Percentiles rank a stretch among this genome's conserved stretches.
Evolutionary conservation across 1,284 basidiomycete genomes (phyloP).

Genomic region (Schizophyllum amplum): DNA sequence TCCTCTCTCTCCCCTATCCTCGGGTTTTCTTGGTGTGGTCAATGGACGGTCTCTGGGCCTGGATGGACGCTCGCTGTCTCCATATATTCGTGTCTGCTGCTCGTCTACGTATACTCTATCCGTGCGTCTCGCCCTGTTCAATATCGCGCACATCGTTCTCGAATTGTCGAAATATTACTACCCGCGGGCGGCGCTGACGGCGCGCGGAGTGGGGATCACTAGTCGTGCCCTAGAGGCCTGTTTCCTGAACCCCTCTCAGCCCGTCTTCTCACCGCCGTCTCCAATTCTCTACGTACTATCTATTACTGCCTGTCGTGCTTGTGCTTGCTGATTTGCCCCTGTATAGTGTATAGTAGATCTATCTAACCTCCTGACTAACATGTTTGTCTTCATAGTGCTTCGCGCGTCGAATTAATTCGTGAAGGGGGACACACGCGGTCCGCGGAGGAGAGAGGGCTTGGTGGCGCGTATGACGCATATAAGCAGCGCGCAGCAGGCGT

Average conservation of each 20-base stretch:
- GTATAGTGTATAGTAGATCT: neutral
- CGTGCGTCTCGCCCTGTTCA: neutral
- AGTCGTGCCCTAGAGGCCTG: too few species aligned
- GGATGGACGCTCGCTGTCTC: neutral
- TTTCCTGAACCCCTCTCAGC: too few species aligned
- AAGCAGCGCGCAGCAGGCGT: too few species aligned
- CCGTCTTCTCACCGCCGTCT: too few species aligned
- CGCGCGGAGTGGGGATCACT: too few species aligned
- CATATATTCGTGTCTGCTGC: neutral
- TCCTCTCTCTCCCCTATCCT: neutral
- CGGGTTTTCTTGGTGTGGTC: neutral
- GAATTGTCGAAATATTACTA: neutral
- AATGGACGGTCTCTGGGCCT: neutral
- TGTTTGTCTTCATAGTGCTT: too few species aligned
- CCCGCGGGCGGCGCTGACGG: too few species aligned
- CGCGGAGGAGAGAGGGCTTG: too few species aligned
- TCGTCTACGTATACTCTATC: neutral
- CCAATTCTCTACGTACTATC: neutral
- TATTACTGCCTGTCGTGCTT: neutral
- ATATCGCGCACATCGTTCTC: neutral
- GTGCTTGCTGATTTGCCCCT: neutral
- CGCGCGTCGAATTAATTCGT: too few species aligned
- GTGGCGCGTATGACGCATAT: too few species aligned
- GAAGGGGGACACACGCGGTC: too few species aligned
- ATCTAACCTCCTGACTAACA: too few species aligned